phyloP scores from a whole-genome alignment of 1,139 yeast species.

The Sugiyamaella castrensis region DNA sequence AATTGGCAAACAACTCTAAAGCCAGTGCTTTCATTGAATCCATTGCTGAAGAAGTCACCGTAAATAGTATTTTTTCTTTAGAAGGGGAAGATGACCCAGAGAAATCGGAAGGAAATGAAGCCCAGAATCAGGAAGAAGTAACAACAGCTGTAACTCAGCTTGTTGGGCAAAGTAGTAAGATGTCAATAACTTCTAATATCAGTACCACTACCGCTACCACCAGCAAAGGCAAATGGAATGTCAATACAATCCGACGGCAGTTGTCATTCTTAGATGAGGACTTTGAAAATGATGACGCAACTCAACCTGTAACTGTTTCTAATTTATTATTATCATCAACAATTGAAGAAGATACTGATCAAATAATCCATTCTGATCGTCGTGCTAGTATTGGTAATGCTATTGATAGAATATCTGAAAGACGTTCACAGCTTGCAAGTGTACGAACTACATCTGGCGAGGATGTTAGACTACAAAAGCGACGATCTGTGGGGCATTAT shows the following conservation, averaged over 20 bases:
- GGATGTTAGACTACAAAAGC: constrained; percentile 2
- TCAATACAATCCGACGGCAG: constrained; percentile 9
- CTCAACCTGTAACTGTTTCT: constrained; percentile 8
- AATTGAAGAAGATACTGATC: not conserved
- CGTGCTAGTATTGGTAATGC: not conserved
- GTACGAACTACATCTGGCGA: constrained; percentile 7
- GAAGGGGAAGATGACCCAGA: constrained; percentile 3
- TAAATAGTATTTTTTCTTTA: constrained; percentile 7
- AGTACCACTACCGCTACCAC: not conserved
- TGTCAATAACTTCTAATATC: too few relatives aligned
- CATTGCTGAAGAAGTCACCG: constrained; percentile 49
- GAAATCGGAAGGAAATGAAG: not conserved
- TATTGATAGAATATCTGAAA: constrained; percentile 12
- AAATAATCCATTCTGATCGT: not conserved
- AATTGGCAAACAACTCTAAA: constrained; percentile 52
- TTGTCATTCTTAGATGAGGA: constrained; percentile 16
- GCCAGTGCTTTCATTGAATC: constrained; percentile 72
- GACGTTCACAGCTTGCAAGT: constrained; percentile 7
- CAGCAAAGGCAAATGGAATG: not conserved
- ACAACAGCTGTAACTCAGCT: constrained; percentile 22
- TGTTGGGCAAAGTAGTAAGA: constrained; percentile 21
- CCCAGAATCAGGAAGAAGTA: constrained; percentile 1
- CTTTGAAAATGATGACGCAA: constrained; percentile 2
- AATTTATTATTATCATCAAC: not conserved
- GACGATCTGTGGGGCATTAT: constrained; percentile 6